phyloP scores from a whole-genome alignment of 192 early-diverging fungal genomes.

The Borealophlyctis nickersoniae region DNA sequence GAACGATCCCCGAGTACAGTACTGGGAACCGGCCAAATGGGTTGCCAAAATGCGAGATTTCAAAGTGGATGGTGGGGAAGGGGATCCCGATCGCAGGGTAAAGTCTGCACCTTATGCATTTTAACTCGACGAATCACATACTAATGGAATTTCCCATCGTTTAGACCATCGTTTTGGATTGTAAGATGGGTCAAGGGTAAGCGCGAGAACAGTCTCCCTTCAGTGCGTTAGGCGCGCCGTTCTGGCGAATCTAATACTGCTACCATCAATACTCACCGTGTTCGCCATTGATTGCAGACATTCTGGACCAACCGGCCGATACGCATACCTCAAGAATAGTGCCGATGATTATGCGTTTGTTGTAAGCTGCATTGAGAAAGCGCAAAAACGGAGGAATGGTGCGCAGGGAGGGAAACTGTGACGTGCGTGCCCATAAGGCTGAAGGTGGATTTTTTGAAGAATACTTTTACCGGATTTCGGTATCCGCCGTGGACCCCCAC shows the following conservation, averaged over 20 bases:
- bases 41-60: conserved; percentile 70
- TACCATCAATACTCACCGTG: too few species aligned
- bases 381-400: too few species aligned
- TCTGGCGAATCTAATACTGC: background rate
- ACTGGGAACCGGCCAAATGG: conserved; percentile 89
- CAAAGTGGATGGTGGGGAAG: conserved; percentile 11
- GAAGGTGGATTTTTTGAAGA: too few species aligned
- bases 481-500: too few species aligned
- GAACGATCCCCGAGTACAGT: conserved; percentile 81
- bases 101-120: conserved; percentile 1
- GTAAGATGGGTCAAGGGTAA: conserved; percentile 49
- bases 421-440: too few species aligned
- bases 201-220: too few species aligned
- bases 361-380: conserved; percentile 19
- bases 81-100: conserved; percentile 9
- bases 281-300: conserved; percentile 45
- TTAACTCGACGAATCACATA: background rate
- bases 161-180: conserved; percentile 35
- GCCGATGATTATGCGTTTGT: conserved; percentile 45
- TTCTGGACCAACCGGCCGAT: conserved; percentile 43
- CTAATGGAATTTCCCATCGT: background rate
- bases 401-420: too few species aligned
- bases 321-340: conserved; percentile 42
- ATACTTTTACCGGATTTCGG: too few species aligned
- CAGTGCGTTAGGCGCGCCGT: background rate